Conservation (phyloP, 768 basidiomycete species). For the Trametes maxima region DNA sequence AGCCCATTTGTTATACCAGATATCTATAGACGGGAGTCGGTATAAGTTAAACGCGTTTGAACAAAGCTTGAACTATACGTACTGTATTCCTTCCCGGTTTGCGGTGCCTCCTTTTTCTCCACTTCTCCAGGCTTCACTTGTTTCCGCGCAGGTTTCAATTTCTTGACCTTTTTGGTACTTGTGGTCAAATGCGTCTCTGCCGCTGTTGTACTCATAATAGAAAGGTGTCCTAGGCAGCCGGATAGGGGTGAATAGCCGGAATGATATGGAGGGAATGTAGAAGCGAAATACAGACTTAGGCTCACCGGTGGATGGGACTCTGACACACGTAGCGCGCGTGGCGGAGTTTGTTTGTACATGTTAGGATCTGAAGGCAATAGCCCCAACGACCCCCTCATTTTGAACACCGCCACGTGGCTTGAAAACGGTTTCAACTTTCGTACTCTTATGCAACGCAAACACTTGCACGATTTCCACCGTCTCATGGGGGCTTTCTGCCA, state of each 20-base stretch:
- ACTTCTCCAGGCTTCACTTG: slow-evolving; percentile 92
- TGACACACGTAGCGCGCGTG: not conserved
- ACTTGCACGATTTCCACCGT: no score
- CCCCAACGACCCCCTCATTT: not conserved
- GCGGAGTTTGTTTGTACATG: slow-evolving; percentile 14
- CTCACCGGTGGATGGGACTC: not conserved
- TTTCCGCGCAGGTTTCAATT: slow-evolving; percentile 88
- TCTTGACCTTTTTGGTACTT: slow-evolving; percentile 48
- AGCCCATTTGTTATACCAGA: slow-evolving; percentile 99
- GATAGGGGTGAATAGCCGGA: not conserved
- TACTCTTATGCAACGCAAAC: not conserved
- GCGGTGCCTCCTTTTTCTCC: slow-evolving; percentile 83
- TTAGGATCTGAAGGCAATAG: slow-evolving; percentile 21
- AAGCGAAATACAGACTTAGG: not conserved
- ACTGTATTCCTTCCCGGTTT: slow-evolving; percentile 98
- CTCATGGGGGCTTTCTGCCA: no score
- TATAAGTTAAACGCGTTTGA: slow-evolving; percentile 9
- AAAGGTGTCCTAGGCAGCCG: not conserved
- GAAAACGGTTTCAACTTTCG: not conserved
- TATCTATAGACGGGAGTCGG: slow-evolving; percentile 51
- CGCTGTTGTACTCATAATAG: slow-evolving; percentile 24
- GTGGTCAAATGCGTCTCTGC: slow-evolving; percentile 26
- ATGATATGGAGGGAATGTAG: not conserved
- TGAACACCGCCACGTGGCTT: slow-evolving; percentile 13
- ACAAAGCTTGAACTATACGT: slow-evolving; percentile 38